A percentile compares a stretch with the other conserved stretches of the same genome.
Conservation (phyloP, 352 stramenopile species). For the Globisporangium irregulare region DNA sequence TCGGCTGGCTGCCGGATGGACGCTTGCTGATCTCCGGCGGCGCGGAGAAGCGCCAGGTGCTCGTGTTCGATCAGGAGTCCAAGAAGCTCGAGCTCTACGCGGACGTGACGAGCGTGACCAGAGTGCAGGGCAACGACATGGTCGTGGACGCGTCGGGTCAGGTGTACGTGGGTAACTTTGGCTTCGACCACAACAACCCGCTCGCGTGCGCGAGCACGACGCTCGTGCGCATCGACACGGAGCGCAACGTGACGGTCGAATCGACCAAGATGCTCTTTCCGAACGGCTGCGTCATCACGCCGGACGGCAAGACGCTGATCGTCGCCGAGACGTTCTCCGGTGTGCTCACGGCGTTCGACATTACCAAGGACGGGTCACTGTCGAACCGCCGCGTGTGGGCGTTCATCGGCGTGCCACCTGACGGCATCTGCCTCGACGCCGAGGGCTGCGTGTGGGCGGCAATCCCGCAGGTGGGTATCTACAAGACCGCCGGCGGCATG, state of each 20-base stretch:
- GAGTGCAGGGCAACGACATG: constrained; percentile 60
- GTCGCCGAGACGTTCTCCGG: constrained; percentile 59
- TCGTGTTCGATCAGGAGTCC: constrained; percentile 35
- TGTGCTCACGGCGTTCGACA: constrained; percentile 59
- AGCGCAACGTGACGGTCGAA: constrained; percentile 44
- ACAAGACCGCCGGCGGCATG: constrained; percentile 43
- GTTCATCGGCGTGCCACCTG: constrained; percentile 37
- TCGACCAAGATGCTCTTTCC: constrained; percentile 61
- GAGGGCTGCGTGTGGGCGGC: constrained; percentile 67
- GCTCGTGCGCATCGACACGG: constrained; percentile 53
- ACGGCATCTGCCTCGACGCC: constrained; percentile 65
- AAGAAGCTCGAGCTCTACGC: constrained; percentile 40
- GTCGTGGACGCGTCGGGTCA: constrained; percentile 43
- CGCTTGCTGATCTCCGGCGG: constrained; percentile 50
- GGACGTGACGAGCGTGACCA: constrained; percentile 46
- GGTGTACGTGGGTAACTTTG: constrained; percentile 64
- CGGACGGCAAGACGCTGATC: constrained; percentile 72
- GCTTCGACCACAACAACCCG: constrained; percentile 42
- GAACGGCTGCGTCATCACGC: constrained; percentile 69
- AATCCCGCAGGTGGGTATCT: constrained; percentile 48
- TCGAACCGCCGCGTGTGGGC: constrained; percentile 55
- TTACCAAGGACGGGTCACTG: constrained; percentile 42
- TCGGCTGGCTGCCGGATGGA: constrained; percentile 63
- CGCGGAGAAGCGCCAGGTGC: constrained; percentile 44
- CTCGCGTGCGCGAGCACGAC: constrained; percentile 41